Evolutionary conservation across 768 basidiomycete species (phyloP), one percentile per base, ranked within the genome.

Genomic region (Pleurotus ostreatus): DNA sequence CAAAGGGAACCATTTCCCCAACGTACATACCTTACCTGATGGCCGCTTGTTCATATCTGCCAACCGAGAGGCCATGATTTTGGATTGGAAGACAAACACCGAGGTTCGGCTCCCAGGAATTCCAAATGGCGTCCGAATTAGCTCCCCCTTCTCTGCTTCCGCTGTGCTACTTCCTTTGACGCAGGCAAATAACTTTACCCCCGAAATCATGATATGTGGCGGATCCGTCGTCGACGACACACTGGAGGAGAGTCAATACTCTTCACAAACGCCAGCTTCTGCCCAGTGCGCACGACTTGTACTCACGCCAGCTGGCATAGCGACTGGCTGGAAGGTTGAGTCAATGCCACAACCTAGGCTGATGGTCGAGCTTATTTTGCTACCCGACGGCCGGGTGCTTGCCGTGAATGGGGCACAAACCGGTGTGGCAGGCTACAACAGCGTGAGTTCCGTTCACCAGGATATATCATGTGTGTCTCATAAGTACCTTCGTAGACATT

Each of bases 161-260:
- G 74, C 65, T 38, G 67, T 70, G 18, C 62, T 75, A 15, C 66
- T 75, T 4, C 74, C 74, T 3, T 65, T 75, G 11, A 67, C 67
- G 1, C 71, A 74, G 20, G 71, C 71, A 1, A 63, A 74, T 55
- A 61, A 61, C 45, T 80, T 73, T 56, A 74, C 70, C 4, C 75
- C 78, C 4, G 76, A 77, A 59, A 67, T 79, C 23, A 68, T 80
- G 37, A 71, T 79, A 41, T 80, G 78, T 60, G 78, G 78, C 30
- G 78, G 78, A 20, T 67, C 73, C 7, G 71, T 66, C 13, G 62
- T 70, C 2, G 67, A 65, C 53, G 72, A 75, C 41, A 63, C 58
- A 5, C 64, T 66, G 6, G 64, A 70, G 2, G 55, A 68, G 7
- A 60, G 51, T 6, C 60, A 70, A 16, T 59, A 74, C 12, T 68